Base-by-base conservation (phyloP, 176 grass and related monocot genomes). In the Oryza glaberrima region DNA sequence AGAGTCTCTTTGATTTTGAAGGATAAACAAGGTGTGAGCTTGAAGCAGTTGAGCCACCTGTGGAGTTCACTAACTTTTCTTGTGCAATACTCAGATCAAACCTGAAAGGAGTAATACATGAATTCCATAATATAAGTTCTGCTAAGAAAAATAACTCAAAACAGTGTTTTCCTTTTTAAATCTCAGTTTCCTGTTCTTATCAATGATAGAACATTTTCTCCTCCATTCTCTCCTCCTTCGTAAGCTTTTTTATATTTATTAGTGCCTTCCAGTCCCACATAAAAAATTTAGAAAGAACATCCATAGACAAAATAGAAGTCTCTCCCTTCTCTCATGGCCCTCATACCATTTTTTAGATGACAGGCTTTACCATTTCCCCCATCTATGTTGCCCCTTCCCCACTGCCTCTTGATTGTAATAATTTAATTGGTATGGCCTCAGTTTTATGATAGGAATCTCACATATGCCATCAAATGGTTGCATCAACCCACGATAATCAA, bases 1-100 rank as follows among this genome's bases (percentile, higher is more conserved):
- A 95, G 40, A 98, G 81, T 72, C 77, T 73, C 44, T 91, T 88
- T 15, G 87, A 92, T 66, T 92, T 95, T 23, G 91, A 95, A 25
- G 93, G 87, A 56, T 98, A 95, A 77, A 34, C 19, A 84, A 41
- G 69, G 26, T 25, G 64, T 35, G 67, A 79, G 11, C 36, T 85
- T 74, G 51, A 67, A 83, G 72, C 85, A 60, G 56, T 67, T 13
- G 67, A 45, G 10, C 32, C 58, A 38, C 28, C 7, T 60, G 74
- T 69, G 60, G 58, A 68, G 45, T 82, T 68, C 16, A 46, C 34
- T 73, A 38, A 20, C 11, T 73, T 73, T 36, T 20, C 38, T 73
- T 77, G 67, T 46, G 20, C 2, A 35, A 46, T 43, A 78, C 68
- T 78, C 68, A 61, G n/a, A 82, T 73, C 74, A 10, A 78, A 73